These are phyloP conservation scores for Amanita phalloides DNA, from an alignment of 768 basidiomycete genomes.

Conservation along the genomic window DNA sequence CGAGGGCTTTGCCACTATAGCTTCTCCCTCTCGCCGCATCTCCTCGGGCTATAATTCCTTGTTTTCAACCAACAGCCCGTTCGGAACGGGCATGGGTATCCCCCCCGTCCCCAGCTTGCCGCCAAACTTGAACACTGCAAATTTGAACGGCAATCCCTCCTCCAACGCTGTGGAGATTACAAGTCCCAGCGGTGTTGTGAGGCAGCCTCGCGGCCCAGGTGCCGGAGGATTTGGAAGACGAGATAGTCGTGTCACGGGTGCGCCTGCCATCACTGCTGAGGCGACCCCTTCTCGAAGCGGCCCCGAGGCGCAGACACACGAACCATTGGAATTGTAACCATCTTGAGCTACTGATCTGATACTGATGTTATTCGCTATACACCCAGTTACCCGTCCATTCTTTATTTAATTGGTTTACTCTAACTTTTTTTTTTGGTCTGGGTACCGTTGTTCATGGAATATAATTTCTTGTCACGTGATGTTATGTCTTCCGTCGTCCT, in stretches of 20 bases:
- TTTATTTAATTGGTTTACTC: not conserved
- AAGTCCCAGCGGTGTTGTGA: constrained; percentile 47
- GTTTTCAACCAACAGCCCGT: constrained; percentile 47
- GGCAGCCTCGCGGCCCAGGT: constrained; percentile 82
- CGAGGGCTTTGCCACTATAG: constrained; percentile 78
- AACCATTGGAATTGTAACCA: constrained; percentile 75
- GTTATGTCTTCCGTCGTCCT: constrained; percentile 27
- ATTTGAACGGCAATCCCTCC: constrained; percentile 27
- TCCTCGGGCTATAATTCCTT: constrained; percentile 64
- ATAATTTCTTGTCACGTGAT: not conserved
- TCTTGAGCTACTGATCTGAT: constrained; percentile 10
- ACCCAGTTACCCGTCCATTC: constrained; percentile 2
- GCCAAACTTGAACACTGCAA: constrained; percentile 33
- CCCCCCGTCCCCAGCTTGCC: constrained; percentile 80
- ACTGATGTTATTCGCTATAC: constrained; percentile 11
- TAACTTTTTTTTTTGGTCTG: not conserved
- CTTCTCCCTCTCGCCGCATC: constrained; percentile 69
- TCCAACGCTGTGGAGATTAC: constrained; percentile 17
- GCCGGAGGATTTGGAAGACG: constrained; percentile 62
- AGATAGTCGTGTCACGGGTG: constrained; percentile 41
- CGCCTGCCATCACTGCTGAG: constrained; percentile 20
- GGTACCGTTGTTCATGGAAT: not conserved
- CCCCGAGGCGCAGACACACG: constrained; percentile 78
- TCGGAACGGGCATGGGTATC: constrained; percentile 29
- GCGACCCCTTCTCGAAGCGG: constrained; percentile 38